phyloP scores from a whole-genome alignment of 257 asterid species.

The Fraxinus americana region DNA sequence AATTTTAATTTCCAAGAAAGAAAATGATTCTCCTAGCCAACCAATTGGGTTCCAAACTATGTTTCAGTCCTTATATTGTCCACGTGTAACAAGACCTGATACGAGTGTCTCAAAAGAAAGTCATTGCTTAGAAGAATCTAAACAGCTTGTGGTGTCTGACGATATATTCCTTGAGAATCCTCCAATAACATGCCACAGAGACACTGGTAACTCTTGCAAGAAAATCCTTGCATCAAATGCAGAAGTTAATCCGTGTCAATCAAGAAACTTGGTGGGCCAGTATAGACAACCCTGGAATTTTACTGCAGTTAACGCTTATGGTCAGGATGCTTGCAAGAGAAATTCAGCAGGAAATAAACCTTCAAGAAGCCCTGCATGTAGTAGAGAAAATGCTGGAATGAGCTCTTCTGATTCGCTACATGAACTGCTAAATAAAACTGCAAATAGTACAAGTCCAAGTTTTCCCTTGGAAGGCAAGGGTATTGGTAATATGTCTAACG shows the following conservation, averaged over 20 bases:
- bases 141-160: constrained; percentile 12
- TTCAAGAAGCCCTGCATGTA: constrained; percentile 14
- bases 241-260: constrained; percentile 22
- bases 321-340: constrained; percentile 20
- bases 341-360: constrained; percentile 32
- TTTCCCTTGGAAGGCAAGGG: constrained; percentile 24
- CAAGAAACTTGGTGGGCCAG: constrained; percentile 20
- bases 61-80: constrained; percentile 40
- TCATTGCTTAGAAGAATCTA: constrained; percentile 18
- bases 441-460: constrained; percentile 21
- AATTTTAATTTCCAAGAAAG: constrained; percentile 21
- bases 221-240: constrained; percentile 32
- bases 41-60: constrained; percentile 36
- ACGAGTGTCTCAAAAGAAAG: constrained; percentile 18
- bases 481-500: constrained; percentile 29
- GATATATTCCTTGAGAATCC: constrained; percentile 16
- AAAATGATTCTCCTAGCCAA: constrained; percentile 28
- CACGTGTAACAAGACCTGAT: constrained; percentile 23
- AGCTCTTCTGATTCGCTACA: constrained; percentile 30
- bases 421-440: constrained; percentile 18
- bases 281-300: constrained; percentile 30
- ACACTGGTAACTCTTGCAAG: constrained; percentile 27
- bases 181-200: constrained; percentile 17
- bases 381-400: constrained; percentile 7
- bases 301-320: constrained; percentile 21